phyloP scores from a whole-genome alignment of 306 rosid species.

The Sicyos edulis region DNA sequence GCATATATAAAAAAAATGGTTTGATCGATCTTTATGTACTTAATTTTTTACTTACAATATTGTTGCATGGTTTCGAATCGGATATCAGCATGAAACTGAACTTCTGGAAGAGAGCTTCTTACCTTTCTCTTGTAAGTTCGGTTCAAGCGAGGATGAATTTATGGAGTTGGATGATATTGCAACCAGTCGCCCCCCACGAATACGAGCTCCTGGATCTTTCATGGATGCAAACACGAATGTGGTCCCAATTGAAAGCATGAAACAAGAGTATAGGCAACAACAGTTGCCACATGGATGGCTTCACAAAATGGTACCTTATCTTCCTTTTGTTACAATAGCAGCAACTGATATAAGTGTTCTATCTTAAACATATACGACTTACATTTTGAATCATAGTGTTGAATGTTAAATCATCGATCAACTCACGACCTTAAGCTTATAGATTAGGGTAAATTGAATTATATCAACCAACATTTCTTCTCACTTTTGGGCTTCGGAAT shows the following conservation, averaged over 20 bases:
- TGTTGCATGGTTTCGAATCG: conserved; percentile 3
- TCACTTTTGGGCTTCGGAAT: too few species aligned
- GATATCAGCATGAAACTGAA: conserved; percentile 45
- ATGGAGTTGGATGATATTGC: conserved; percentile 76
- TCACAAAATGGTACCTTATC: conserved; percentile 67
- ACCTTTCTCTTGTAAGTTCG: conserved; percentile 38
- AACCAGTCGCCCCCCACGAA: conserved; percentile 46
- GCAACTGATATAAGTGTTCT: background rate
- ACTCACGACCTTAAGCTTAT: too few species aligned
- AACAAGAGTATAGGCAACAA: conserved; percentile 69
- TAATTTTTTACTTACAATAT: background rate
- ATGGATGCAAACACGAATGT: conserved; percentile 42
- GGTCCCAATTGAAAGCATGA: conserved; percentile 50
- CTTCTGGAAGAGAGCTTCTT: conserved; percentile 53
- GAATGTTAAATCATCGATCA: too few species aligned
- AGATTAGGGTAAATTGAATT: too few species aligned
- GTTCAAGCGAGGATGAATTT: conserved; percentile 64
- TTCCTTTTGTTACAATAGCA: background rate
- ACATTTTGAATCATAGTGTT: background rate
- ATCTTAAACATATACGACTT: background rate
- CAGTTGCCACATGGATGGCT: conserved; percentile 81
- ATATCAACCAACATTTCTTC: too few species aligned
- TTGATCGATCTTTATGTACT: background rate
- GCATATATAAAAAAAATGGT: too few species aligned
- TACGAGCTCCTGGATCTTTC: conserved; percentile 44